A percentile compares a stretch with the other conserved stretches of the same genome.
phyloP scores from a whole-genome alignment of 495 filamentous ascomycete genomes.

The Glutinoglossum americanum region DNA sequence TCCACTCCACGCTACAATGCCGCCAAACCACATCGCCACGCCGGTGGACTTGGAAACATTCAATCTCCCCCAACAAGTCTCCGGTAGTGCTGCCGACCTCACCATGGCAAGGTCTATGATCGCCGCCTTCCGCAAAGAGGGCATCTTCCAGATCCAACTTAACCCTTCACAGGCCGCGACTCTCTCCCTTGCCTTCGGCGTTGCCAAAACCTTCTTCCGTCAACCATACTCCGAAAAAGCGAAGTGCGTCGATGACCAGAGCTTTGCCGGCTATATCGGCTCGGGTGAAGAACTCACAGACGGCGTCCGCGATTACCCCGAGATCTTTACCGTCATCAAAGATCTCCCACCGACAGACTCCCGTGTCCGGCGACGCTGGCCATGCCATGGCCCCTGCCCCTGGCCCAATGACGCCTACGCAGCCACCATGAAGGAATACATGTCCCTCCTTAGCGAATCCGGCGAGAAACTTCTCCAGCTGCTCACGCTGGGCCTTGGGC shows the following conservation, averaged over 20 bases:
- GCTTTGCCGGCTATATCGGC: conserved; percentile 25
- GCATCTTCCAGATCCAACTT: conserved; percentile 24
- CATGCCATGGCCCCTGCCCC: conserved; percentile 24
- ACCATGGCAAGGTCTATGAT: conserved; percentile 18
- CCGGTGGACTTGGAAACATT: conserved; percentile 17
- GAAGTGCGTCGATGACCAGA: conserved; percentile 21
- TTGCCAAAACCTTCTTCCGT: conserved; percentile 19
- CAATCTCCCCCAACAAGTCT: conserved; percentile 14
- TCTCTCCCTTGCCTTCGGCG: conserved; percentile 12
- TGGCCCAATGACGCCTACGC: conserved; percentile 17
- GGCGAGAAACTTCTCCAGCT: neutral
- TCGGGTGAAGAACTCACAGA: conserved; percentile 26
- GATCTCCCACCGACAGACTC: conserved; percentile 17
- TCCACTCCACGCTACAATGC: conserved; percentile 11
- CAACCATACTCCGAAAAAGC: conserved; percentile 16
- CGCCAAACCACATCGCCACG: conserved; percentile 18
- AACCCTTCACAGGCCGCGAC: conserved; percentile 8
- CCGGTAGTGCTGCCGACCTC: conserved; percentile 10
- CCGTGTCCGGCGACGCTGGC: conserved; percentile 19
- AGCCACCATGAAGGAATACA: conserved; percentile 2
- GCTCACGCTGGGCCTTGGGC: neutral
- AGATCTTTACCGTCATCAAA: conserved; percentile 26
- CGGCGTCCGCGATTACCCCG: conserved; percentile 24
- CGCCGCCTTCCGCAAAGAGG: conserved; percentile 19
- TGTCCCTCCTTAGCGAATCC: neutral